Base-by-base conservation (phyloP, 2,329 filamentous ascomycete genomes). In the Sporothrix pseudoabietina region DNA sequence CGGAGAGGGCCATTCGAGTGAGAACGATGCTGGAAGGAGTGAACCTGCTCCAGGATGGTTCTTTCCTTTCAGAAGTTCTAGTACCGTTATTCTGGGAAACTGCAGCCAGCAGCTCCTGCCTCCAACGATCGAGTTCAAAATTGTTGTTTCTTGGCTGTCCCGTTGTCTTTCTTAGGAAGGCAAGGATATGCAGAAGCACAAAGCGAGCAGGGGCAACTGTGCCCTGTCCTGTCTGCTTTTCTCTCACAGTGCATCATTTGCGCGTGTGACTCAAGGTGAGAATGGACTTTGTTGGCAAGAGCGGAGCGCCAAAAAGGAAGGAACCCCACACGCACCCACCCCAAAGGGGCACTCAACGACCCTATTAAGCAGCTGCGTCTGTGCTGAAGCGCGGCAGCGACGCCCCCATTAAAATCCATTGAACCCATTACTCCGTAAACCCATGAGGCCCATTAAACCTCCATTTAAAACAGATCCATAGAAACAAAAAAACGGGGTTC, bases 221-320 rank as follows among this genome's bases (percentile, higher is more conserved):
- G 66, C 39, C 32, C 44, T 49, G 54, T 30, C 52, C 26, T n/a
- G n/a, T n/a, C n/a, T 16, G 4, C 22, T 55, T 26, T 41, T 54
- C 52, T 22, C 49, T 52, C 63, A 49, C 32, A 55, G 26, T 55
- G 52, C 4, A 9, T 10, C 8, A 9, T 10, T 55, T 55, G 22
- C 9, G 52, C 65, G 30, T 57, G 69, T 71, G 69, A 71, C 69
- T 71, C 69, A 71, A 47, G 35, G 66, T 47, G 39, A 69, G 47
- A 14, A 54, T 30, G 32, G 14, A 61, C 30, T 49, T 32, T 61
- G 69, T 30, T 61, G 69, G 69, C 54, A 59, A n/a, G 65, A 69
- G 66, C 35, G 49, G 49, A 69, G 66, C 49, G 52, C 30, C 66
- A 69, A 57, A 70, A 49, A 0, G 68, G 52, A 61, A 55, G 14